phyloP scores from a whole-genome alignment of 2,329 filamentous ascomycete species.

The Fusarium zealandicum region DNA sequence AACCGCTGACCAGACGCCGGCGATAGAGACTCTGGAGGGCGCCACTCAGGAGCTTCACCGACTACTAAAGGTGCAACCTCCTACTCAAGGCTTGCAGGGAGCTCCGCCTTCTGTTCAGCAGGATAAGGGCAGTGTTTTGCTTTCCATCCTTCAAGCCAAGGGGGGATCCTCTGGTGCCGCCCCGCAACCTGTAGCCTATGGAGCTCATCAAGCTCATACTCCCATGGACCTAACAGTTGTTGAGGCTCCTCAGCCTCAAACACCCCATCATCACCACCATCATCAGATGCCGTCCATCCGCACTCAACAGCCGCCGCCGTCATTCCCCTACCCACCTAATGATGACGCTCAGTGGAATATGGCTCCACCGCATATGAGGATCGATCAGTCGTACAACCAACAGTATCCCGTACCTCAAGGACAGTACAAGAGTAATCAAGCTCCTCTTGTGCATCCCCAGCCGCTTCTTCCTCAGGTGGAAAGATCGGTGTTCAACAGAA shows the following conservation, averaged over 20 bases:
- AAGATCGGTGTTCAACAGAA: slow-evolving; percentile 57
- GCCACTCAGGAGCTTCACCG: slow-evolving; percentile 62
- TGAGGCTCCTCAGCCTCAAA: slow-evolving; percentile 60
- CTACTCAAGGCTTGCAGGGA: slow-evolving; percentile 57
- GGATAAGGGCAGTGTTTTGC: slow-evolving; percentile 59
- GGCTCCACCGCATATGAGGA: slow-evolving; percentile 21
- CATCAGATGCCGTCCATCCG: slow-evolving; percentile 49
- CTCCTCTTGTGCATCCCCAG: slow-evolving; percentile 52
- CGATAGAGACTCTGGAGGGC: slow-evolving; percentile 57
- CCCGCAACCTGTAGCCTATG: slow-evolving; percentile 12
- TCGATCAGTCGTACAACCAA: slow-evolving; percentile 25
- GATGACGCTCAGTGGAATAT: slow-evolving; percentile 30
- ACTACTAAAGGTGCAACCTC: slow-evolving; percentile 62
- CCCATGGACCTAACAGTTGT: slow-evolving; percentile 61
- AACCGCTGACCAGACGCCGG: slow-evolving; percentile 45
- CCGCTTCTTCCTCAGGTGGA: slow-evolving; percentile 64
- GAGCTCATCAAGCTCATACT: slow-evolving; percentile 53
- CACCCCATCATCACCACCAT: slow-evolving; percentile 63
- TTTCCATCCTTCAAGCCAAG: slow-evolving; percentile 60
- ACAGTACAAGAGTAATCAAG: slow-evolving; percentile 37
- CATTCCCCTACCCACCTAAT: slow-evolving; percentile 40
- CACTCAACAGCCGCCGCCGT: slow-evolving; percentile 44
- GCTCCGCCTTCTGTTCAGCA: slow-evolving; percentile 38
- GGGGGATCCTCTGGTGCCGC: slow-evolving; percentile 25
- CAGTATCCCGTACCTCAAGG: slow-evolving; percentile 30